Evolutionary conservation across 345 rosid genomes (phyloP), one percentile per base, ranked within the genome.

Genomic region (Fremontodendron californicum): DNA sequence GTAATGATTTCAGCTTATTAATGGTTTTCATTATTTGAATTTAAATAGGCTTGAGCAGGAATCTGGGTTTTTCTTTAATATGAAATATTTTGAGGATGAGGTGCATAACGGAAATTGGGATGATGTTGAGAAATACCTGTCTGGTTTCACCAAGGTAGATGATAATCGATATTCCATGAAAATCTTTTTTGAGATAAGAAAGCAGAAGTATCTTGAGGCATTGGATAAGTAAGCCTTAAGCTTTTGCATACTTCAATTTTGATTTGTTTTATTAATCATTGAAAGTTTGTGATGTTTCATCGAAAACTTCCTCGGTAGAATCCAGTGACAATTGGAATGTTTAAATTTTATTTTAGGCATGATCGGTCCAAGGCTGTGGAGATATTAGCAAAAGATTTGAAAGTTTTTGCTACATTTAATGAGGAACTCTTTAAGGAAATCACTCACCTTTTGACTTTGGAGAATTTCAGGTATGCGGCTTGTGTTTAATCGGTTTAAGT

Each of bases 11-110:
- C 78, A 35, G 19, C 83, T 71, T 69, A 55, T 80, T 78, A 49
- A 63, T 81, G 70, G 46, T 29, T 75, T 78, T 64, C 35, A 65
- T 19, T 71, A 5, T n/a, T 71, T 49, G 43, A 49, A 71, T 75
- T 51, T 75, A 65, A 77, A 46, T 84, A 96, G 99, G 90, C 97
- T 96, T 80, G 99, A 96, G 74, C 98, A 93, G 87, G 98, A 96
- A 84, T 93, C 99, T 82, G 99, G 99, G 39, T 96, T 96, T 88
- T 96, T 89, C 97, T 96, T 96, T 82, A 96, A 93, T 84, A 92
- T 93, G 97, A 96, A 92, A 86, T 88, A 96, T 90, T 96, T 96
- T 73, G 99, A 96, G 89, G 99, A 96, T 82, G 98, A 93, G 85
- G 99, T 96, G 72, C 98, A 91, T 65, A 89, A 83, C 78, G 99